These are phyloP conservation scores for Pseudogymnoascus pannorum DNA, from an alignment of 2,329 filamentous ascomycete genomes.

Conservation along the genomic window DNA sequence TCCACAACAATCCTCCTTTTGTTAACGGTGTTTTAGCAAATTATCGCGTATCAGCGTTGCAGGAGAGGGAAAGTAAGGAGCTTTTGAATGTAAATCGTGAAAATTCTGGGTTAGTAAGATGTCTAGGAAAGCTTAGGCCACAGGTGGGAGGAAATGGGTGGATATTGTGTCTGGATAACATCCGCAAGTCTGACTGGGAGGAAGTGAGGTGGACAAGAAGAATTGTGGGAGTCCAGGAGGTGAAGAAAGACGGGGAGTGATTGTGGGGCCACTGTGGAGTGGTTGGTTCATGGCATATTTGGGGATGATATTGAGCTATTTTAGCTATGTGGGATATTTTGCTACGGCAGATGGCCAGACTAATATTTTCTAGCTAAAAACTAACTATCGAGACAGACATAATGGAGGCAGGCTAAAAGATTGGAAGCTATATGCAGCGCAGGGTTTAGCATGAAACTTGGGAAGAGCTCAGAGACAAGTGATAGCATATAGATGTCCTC, in stretches of 20 bases:
- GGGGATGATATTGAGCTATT: background rate
- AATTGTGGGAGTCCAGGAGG: background rate
- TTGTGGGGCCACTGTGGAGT: background rate
- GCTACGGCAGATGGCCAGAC: background rate
- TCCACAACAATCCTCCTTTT: slow-evolving; percentile 50
- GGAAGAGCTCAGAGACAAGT: background rate
- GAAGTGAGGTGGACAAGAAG: slow-evolving; percentile 43
- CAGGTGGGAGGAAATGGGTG: slow-evolving; percentile 33
- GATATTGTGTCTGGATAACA: slow-evolving; percentile 38
- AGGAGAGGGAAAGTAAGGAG: slow-evolving; percentile 37
- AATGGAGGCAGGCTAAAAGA: background rate
- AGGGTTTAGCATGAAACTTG: background rate
- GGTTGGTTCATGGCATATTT: background rate
- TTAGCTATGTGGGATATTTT: background rate
- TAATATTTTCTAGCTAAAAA: background rate
- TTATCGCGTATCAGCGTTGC: slow-evolving; percentile 39
- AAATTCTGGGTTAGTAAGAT: slow-evolving; percentile 36
- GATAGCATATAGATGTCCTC: background rate
- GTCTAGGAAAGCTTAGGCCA: slow-evolving; percentile 41
- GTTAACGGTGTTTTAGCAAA: slow-evolving; percentile 39
- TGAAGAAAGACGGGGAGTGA: background rate
- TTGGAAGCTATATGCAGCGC: background rate
- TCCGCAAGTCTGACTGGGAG: slow-evolving; percentile 46
- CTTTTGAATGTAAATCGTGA: slow-evolving; percentile 30
- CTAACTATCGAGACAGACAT: background rate